phyloP scores from a whole-genome alignment of 129 eudicot genomes.

The Solidago caesia region DNA sequence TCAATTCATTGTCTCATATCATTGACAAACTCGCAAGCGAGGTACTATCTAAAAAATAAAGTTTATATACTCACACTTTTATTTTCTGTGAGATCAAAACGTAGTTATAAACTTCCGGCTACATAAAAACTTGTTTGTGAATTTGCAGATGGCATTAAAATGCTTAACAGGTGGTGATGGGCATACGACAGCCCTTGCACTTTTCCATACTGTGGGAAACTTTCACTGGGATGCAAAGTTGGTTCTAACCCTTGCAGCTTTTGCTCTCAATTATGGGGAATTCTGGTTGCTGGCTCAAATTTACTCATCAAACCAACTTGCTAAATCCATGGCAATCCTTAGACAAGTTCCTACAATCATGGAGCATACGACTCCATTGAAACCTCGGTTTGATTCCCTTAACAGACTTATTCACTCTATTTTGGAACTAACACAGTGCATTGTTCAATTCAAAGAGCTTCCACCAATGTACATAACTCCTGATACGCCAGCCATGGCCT shows the following conservation, averaged over 20 bases:
- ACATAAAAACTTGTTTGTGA: background rate
- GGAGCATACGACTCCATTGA: conserved; percentile 42
- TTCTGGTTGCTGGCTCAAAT: conserved; percentile 80
- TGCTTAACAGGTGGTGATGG: conserved; percentile 46
- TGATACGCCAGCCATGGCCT: conserved; percentile 48
- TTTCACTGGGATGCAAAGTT: conserved; percentile 86
- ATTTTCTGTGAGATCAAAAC: background rate
- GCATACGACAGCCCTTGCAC: conserved; percentile 50
- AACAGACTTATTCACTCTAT: conserved; percentile 44
- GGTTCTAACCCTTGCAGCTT: conserved; percentile 72
- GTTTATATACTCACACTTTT: background rate
- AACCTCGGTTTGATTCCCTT: conserved; percentile 57
- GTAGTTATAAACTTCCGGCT: background rate
- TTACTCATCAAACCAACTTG: conserved; percentile 58
- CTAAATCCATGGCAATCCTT: conserved; percentile 66
- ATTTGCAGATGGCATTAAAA: conserved; percentile 48
- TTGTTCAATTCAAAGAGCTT: conserved; percentile 56
- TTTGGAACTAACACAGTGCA: conserved; percentile 52
- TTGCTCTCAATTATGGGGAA: conserved; percentile 74
- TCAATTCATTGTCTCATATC: conserved; percentile 40
- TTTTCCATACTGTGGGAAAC: conserved; percentile 47
- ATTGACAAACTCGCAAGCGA: conserved; percentile 49
- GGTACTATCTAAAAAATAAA: conserved; percentile 30
- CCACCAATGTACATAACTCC: conserved; percentile 45
- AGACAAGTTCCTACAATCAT: conserved; percentile 58